Evolutionary conservation across 805 yeast species (phyloP).

Genomic region (Starmera caribaea): DNA sequence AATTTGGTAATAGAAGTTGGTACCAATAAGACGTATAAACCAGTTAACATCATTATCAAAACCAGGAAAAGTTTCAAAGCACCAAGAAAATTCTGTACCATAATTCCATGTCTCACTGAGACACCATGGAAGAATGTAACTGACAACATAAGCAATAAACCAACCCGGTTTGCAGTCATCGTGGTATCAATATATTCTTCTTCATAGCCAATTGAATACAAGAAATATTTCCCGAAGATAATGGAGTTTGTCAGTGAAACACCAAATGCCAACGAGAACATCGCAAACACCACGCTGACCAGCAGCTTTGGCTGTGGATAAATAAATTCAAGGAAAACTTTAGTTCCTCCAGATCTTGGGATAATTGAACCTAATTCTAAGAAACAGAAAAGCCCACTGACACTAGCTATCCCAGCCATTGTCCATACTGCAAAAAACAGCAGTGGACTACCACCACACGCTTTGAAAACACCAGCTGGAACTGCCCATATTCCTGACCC

Average conservation of each 20-base stretch:
- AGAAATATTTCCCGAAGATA: conserved; percentile 51
- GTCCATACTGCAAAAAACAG: conserved; percentile 57
- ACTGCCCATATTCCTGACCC: conserved; percentile 77
- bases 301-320: conserved; percentile 51
- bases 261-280: conserved; percentile 44
- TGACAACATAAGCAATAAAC: conserved; percentile 27
- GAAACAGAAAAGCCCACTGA: conserved; percentile 57
- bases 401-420: conserved; percentile 50
- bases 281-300: conserved; percentile 38
- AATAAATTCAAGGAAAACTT: conserved; percentile 60
- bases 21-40: conserved; percentile 45
- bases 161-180: conserved; percentile 29
- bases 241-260: conserved; percentile 45
- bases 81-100: conserved; percentile 55
- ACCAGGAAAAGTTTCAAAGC: conserved; percentile 47
- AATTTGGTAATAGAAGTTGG: conserved; percentile 32
- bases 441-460: conserved; percentile 58
- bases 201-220: conserved; percentile 33
- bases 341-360: conserved; percentile 71
- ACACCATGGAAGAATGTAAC: conserved; percentile 41
- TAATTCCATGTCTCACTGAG: conserved; percentile 50
- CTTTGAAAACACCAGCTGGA: conserved; percentile 55
- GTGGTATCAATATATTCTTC: conserved; percentile 21
- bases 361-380: conserved; percentile 62
- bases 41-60: conserved; percentile 44